phyloP scores from a whole-genome alignment of 2,329 filamentous ascomycete genomes.

The Alternaria infectoria region DNA sequence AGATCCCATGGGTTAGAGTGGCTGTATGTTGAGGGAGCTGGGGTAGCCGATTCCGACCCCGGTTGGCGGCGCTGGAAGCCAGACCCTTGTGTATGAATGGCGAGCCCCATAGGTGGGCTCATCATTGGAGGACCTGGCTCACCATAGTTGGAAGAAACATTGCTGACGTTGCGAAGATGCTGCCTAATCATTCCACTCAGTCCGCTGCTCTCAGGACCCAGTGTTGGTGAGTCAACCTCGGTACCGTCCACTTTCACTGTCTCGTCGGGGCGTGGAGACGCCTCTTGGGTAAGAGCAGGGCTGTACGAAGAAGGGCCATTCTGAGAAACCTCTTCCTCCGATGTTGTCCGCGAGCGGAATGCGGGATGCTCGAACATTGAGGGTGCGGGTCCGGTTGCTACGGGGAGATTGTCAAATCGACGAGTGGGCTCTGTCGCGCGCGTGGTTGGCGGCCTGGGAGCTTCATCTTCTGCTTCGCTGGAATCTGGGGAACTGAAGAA shows the following conservation, averaged over 20 bases:
- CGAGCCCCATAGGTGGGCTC: conserved; percentile 50
- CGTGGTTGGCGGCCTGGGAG: conserved; percentile 12
- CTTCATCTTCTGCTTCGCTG: conserved; percentile 42
- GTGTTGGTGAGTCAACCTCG: conserved; percentile 76
- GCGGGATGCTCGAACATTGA: conserved; percentile 47
- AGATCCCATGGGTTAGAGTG: conserved; percentile 63
- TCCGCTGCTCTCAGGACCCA: conserved; percentile 69
- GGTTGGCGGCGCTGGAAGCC: conserved; percentile 35
- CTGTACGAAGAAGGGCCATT: conserved; percentile 4
- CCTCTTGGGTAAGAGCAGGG: conserved; percentile 16
- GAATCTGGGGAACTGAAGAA: conserved; percentile 42
- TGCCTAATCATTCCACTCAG: conserved; percentile 83
- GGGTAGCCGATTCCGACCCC: conserved; percentile 47
- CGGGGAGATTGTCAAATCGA: conserved; percentile 43
- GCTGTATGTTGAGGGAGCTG: conserved; percentile 56
- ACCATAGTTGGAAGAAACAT: conserved; percentile 76
- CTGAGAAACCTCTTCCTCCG: conserved; percentile 21
- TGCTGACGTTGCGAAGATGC: conserved; percentile 82
- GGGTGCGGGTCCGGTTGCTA: conserved; percentile 41
- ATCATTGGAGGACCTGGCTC: conserved; percentile 50
- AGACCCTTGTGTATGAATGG: conserved; percentile 42
- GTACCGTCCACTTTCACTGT: conserved; percentile 16
- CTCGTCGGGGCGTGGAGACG: conserved; percentile 7
- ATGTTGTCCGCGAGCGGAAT: conserved; percentile 41
- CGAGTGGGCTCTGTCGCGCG: conserved; percentile 32